Evolutionary conservation across 331 rosid genomes (phyloP).

Genomic region (Pyracantha coccinea): DNA sequence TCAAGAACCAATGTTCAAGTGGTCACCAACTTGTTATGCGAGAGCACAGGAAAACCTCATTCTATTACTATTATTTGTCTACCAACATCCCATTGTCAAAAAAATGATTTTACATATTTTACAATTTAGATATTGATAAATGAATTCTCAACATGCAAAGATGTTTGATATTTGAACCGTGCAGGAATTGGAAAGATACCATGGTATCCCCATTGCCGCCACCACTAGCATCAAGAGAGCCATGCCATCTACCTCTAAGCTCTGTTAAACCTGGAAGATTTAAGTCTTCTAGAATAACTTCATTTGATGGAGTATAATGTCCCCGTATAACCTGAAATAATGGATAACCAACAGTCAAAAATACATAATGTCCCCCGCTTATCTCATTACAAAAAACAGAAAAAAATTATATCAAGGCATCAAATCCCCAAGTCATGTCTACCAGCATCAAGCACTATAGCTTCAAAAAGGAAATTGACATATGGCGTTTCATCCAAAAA

Average conservation of each 20-base stretch:
- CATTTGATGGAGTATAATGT: conserved; percentile 41
- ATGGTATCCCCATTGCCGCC: conserved; percentile 97
- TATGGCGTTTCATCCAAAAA: conserved; percentile 8
- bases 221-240: conserved; percentile 93
- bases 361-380: not conserved
- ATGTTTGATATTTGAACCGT: not conserved
- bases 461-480: conserved; percentile 11
- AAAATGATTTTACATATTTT: not conserved
- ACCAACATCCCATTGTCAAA: not conserved
- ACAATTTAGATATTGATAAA: not conserved
- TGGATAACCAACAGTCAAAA: not conserved
- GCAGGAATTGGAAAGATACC: conserved; percentile 34
- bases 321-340: conserved; percentile 56
- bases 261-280: conserved; percentile 85
- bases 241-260: conserved; percentile 80
- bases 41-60: not conserved
- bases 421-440: not conserved
- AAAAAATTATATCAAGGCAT: not conserved
- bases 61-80: not conserved
- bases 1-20: not conserved
- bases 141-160: not conserved
- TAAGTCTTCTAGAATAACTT: conserved; percentile 61
- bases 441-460: conserved; percentile 5
- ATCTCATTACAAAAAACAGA: not conserved
- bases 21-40: not conserved